Evolutionary conservation across 2,329 filamentous ascomycete species (phyloP), one percentile per base, ranked within the genome.

Genomic region (Cytospora paraplurivora): DNA sequence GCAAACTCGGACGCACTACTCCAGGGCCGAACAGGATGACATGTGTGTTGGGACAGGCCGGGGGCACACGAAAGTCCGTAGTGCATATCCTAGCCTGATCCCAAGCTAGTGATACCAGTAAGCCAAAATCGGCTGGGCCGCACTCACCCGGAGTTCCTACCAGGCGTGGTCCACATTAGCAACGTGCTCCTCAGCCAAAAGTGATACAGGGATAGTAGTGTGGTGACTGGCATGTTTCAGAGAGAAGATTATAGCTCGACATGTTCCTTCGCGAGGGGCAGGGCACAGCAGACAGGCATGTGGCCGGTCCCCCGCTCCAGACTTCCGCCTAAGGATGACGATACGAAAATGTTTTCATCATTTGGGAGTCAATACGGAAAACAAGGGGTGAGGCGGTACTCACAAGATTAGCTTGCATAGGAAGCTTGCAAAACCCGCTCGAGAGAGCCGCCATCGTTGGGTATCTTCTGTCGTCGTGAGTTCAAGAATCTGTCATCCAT

Each of bases 241-340:
- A 81, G 79, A 82, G 79, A 82, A 82, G 79, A 82, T 82, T 82
- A 75, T 74, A 64, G 67, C 66, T 78, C 76, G 74, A 77, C 76
- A 78, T 72, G 56, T 71, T 74, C 74, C 71, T 68, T 54, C 63
- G 66, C 63, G 57, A 63, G 68, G 62, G 71, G 67, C 65, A 68
- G 35, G 55, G 21, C 38, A 66, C 64, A 59, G 68, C 66, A 71
- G 71, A 69, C 68, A 71, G 68, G 71, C 69, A 68, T 72, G 70
- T 68, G 59, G 68, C 63, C 62, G 64, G 70, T 44, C 34, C 67
- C 67, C 68, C 62, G 70, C 70, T 72, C 75, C 74, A 74, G 78
- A 79, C 76, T 78, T 96, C 88, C 85, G 92, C 82, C 91, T 96
- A 96, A 96, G 92, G 92, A 96, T 96, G 92, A 96, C 91, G 90